Evolutionary conservation across 441 rosid species (phyloP).

Genomic region (Geranium incanum): DNA sequence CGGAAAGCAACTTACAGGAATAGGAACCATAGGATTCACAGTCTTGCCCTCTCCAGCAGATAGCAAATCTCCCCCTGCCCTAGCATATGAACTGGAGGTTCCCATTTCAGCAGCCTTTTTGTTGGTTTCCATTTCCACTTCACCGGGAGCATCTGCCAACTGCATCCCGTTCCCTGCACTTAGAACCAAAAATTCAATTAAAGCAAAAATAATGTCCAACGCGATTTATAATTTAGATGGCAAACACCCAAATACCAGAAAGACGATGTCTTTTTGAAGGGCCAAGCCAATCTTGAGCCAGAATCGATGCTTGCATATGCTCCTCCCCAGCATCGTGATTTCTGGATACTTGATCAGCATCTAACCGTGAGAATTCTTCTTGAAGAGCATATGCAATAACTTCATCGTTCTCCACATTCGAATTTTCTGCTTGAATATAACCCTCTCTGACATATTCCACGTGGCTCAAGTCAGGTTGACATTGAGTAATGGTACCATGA

Average conservation of each 20-base stretch:
- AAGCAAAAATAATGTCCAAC: constrained; percentile 11
- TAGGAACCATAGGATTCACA: constrained; percentile 69
- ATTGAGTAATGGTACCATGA: constrained; percentile 39
- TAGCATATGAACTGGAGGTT: constrained; percentile 3
- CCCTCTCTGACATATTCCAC: constrained; percentile 54
- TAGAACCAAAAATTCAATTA: constrained; percentile 10
- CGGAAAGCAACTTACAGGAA: constrained; percentile 58
- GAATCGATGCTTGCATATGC: constrained; percentile 33
- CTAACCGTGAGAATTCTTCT: constrained; percentile 63
- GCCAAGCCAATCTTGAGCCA: constrained; percentile 58
- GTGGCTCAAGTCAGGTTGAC: constrained; percentile 35
- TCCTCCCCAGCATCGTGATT: constrained; percentile 18
- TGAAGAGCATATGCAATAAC: constrained; percentile 70
- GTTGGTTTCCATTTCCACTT: constrained; percentile 17
- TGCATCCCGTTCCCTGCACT: constrained; percentile 25
- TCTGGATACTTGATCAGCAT: constrained; percentile 52
- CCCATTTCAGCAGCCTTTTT: constrained; percentile 22
- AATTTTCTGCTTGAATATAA: constrained; percentile 32
- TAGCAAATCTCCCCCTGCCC: constrained; percentile 22
- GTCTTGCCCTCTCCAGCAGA: constrained; percentile 59
- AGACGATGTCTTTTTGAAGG: constrained; percentile 19
- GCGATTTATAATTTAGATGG: constrained; percentile 11
- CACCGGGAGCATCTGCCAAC: constrained; percentile 23
- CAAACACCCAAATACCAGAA: constrained; percentile 26
- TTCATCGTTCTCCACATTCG: constrained; percentile 57